Percentiles rank a stretch among this genome's conserved stretches.
phyloP scores from a whole-genome alignment of 257 asterid genomes.

The Paulownia fortunei region DNA sequence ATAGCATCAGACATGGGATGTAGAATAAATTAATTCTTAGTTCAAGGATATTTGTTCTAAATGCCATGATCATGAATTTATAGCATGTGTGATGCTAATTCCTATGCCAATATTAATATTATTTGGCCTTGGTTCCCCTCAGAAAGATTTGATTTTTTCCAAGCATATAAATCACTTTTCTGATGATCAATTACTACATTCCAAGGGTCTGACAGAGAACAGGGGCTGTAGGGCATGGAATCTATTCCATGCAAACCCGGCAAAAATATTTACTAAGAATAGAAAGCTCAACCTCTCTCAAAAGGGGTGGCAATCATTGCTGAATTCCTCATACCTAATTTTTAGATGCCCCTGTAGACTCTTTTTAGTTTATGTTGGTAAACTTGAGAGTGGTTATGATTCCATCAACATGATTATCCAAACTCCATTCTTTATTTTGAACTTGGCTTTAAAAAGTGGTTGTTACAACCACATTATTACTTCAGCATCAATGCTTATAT shows the following conservation, averaged over 20 bases:
- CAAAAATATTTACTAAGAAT: slow-evolving; percentile 1
- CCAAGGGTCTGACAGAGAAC: not conserved
- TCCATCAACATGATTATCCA: slow-evolving; percentile 29
- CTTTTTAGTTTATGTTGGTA: slow-evolving; percentile 26
- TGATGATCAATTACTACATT: not conserved
- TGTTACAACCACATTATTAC: slow-evolving; percentile 37
- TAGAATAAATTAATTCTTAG: too few species aligned
- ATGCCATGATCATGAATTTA: too few species aligned
- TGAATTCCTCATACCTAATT: slow-evolving; percentile 27
- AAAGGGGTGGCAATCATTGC: slow-evolving; percentile 33
- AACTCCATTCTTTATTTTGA: slow-evolving; percentile 25
- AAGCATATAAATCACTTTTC: not conserved
- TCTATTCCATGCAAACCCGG: slow-evolving; percentile 14
- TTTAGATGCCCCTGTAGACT: slow-evolving; percentile 17
- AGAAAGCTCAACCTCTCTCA: not conserved
- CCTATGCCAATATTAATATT: too few species aligned
- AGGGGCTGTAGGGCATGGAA: slow-evolving; percentile 12
- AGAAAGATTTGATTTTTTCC: not conserved
- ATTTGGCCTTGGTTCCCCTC: too few species aligned
- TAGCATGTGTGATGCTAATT: too few species aligned
- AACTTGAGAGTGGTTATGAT: slow-evolving; percentile 30
- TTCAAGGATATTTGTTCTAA: too few species aligned
- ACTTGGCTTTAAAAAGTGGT: slow-evolving; percentile 15
- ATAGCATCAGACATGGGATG: too few species aligned
- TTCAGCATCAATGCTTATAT: slow-evolving; percentile 26